Evolutionary conservation across 768 basidiomycete species (phyloP).

Genomic region (Cystobasidiopsis lactophilus): DNA sequence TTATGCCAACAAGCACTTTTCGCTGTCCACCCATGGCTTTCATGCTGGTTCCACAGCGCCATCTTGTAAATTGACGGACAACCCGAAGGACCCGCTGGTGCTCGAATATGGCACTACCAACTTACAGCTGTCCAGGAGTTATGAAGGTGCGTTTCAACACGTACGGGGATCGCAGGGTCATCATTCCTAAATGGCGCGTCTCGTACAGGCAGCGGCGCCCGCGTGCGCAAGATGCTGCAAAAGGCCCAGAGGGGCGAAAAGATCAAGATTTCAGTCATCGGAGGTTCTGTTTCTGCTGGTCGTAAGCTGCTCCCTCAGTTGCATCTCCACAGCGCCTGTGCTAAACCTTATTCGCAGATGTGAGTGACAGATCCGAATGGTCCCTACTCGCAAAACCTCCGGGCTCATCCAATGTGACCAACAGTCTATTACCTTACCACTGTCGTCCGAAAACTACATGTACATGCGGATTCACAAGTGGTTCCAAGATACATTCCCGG

Average conservation of each 20-base stretch:
- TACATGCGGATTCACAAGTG: background rate
- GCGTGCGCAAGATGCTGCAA: slow-evolving; percentile 14
- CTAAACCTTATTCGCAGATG: too few relatives aligned
- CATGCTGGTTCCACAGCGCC: too few relatives aligned
- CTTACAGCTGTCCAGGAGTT: slow-evolving; percentile 14
- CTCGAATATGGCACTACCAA: slow-evolving; percentile 14
- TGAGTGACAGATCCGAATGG: too few relatives aligned
- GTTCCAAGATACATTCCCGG: slow-evolving; percentile 9
- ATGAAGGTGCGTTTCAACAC: slow-evolving; percentile 11
- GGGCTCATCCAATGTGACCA: background rate
- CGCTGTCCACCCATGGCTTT: too few relatives aligned
- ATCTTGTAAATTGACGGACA: too few relatives aligned
- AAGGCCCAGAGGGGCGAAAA: slow-evolving; percentile 16
- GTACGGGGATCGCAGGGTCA: too few relatives aligned
- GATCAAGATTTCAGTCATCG: slow-evolving; percentile 15
- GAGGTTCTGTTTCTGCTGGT: slow-evolving; percentile 12
- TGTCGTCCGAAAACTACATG: slow-evolving; percentile 10
- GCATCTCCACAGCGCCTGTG: too few relatives aligned
- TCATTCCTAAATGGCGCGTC: too few relatives aligned
- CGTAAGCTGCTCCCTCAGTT: too few relatives aligned
- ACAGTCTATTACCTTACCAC: slow-evolving; percentile 2
- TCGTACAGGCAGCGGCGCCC: slow-evolving; percentile 2
- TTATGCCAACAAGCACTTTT: too few relatives aligned
- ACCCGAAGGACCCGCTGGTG: slow-evolving; percentile 12
- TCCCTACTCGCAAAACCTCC: background rate